These are phyloP conservation scores for Grifola frondosa DNA, from an alignment of 1,284 basidiomycete genomes.

Conservation along the genomic window DNA sequence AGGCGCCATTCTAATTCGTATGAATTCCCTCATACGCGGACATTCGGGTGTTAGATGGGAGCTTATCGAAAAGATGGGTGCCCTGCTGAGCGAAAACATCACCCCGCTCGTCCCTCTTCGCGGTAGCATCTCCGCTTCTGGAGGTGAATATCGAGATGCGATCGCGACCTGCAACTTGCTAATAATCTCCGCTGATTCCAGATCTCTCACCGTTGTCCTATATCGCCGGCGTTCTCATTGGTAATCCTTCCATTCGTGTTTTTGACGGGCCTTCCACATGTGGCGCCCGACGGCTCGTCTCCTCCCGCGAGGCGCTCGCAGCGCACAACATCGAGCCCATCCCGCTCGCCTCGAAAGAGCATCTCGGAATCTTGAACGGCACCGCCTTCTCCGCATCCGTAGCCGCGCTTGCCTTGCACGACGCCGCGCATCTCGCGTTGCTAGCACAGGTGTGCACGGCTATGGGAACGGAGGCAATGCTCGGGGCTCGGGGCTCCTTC, in stretches of 20 bases:
- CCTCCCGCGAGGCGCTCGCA: conserved; percentile 66
- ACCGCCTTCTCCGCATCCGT: conserved; percentile 77
- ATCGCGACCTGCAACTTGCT: conserved; percentile 1
- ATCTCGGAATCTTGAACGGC: conserved; percentile 79
- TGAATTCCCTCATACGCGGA: conserved; percentile 86
- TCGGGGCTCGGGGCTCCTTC: conserved; percentile 72
- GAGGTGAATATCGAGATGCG: conserved; percentile 45
- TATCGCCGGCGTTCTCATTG: conserved; percentile 77
- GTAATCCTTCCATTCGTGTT: conserved; percentile 77
- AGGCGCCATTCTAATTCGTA: conserved; percentile 82
- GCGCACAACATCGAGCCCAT: conserved; percentile 68
- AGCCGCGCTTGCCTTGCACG: conserved; percentile 65
- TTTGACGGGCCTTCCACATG: conserved; percentile 58
- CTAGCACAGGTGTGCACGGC: conserved; percentile 80
- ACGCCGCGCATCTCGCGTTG: conserved; percentile 70
- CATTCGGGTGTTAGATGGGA: conserved; percentile 85
- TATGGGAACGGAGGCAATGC: conserved; percentile 80
- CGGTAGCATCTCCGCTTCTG: conserved; percentile 81
- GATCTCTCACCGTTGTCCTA: conserved; percentile 82
- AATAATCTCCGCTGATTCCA: conserved; percentile 22
- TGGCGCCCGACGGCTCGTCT: conserved; percentile 53
- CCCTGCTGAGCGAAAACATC: conserved; percentile 71
- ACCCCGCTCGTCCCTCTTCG: conserved; percentile 84
- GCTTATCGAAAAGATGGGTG: conserved; percentile 77
- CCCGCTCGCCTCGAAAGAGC: conserved; percentile 77